Percentiles rank a stretch among this genome's conserved stretches.
Conservation (phyloP, 2,329 filamentous ascomycete genomes). For the Tolypocladium endophyticum region DNA sequence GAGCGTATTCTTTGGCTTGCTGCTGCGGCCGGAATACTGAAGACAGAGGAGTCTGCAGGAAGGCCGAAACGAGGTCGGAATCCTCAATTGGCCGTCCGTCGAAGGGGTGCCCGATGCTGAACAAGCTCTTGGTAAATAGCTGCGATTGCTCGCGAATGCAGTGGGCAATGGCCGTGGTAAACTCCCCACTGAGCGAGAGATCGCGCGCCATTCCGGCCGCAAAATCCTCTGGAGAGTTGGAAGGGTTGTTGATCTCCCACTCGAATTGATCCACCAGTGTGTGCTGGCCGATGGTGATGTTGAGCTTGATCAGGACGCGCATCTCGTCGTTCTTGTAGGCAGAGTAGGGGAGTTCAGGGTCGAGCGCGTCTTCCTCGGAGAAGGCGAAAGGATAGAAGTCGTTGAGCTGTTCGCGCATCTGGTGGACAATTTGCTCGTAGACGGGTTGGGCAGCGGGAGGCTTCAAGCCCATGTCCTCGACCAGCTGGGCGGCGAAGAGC, state of each 20-base stretch:
- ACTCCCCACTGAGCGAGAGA: conserved; percentile 85
- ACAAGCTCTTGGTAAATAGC: conserved; percentile 85
- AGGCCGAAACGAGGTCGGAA: conserved; percentile 73
- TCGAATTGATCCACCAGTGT: conserved; percentile 96
- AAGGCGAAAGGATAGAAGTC: conserved; percentile 92
- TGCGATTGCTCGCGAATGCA: conserved; percentile 95
- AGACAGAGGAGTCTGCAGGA: conserved; percentile 74
- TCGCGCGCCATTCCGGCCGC: conserved; percentile 82
- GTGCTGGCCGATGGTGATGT: conserved; percentile 92
- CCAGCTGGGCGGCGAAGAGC: conserved; percentile 76
- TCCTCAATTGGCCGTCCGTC: conserved; percentile 91
- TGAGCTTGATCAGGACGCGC: conserved; percentile 89
- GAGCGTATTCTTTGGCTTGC: conserved; percentile 86
- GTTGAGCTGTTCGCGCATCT: conserved; percentile 80
- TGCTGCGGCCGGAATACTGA: conserved; percentile 83
- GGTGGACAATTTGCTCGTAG: conserved; percentile 48
- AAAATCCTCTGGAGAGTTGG: conserved; percentile 92
- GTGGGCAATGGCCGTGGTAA: conserved; percentile 94
- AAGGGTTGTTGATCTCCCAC: conserved; percentile 95
- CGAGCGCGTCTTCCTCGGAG: conserved; percentile 80
- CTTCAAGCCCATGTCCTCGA: conserved; percentile 82
- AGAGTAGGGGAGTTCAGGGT: conserved; percentile 79
- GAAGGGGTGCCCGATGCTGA: conserved; percentile 87
- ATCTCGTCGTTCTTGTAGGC: conserved; percentile 99
- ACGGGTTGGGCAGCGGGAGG: conserved; percentile 57